These are phyloP conservation scores for Metschnikowia chrysomelidarum DNA, from an alignment of 805 yeast species.

Conservation along the genomic window DNA sequence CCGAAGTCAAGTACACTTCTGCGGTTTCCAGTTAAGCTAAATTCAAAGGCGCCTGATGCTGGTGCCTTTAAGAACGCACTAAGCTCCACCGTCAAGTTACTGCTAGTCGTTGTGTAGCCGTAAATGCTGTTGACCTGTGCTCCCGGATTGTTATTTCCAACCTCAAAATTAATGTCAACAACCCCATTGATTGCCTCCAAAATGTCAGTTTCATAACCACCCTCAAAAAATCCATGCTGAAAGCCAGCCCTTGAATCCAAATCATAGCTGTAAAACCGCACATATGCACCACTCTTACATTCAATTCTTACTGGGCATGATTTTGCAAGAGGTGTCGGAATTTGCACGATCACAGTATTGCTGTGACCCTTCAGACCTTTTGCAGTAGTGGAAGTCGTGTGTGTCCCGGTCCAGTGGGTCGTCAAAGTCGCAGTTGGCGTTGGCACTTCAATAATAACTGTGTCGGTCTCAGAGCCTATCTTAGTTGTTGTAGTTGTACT, in stretches of 20 bases:
- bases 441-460: slow-evolving; percentile 13
- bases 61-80: slow-evolving; percentile 11
- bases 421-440: slow-evolving; percentile 10
- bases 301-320: no score
- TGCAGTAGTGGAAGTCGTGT: slow-evolving; percentile 7
- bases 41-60: slow-evolving; percentile 9
- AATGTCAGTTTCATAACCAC: no score
- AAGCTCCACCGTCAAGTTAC: slow-evolving; percentile 10
- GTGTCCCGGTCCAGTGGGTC: slow-evolving; percentile 11
- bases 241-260: no score
- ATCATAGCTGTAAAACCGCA: no score
- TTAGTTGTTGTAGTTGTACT: slow-evolving; percentile 15
- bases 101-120: slow-evolving; percentile 4
- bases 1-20: slow-evolving; percentile 16
- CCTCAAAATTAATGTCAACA: no score
- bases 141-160: no score
- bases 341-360: slow-evolving; percentile 16
- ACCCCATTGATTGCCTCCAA: no score
- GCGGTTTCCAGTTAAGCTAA: slow-evolving; percentile 12
- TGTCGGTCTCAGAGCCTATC: slow-evolving; percentile 2
- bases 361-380: slow-evolving; percentile 8
- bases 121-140: no score
- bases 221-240: no score
- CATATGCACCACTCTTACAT: no score
- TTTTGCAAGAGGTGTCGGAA: no score